Conservation (phyloP, 306 rosid species). For the Quercus glauca region DNA sequence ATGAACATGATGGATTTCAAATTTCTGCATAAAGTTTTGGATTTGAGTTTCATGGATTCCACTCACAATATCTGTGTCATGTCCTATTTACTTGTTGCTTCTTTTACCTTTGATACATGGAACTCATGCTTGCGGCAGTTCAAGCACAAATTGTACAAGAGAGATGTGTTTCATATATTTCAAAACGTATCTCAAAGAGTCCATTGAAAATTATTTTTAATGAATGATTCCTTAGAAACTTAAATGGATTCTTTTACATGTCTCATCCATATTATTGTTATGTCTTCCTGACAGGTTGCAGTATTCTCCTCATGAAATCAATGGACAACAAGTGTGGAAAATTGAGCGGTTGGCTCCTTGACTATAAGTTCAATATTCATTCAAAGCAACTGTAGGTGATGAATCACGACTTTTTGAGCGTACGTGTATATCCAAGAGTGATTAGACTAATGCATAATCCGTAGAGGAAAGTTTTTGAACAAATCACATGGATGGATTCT, state of each 20-base stretch:
- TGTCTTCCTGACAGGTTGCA: conserved; percentile 63
- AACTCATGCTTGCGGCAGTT: background rate
- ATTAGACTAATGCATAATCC: background rate
- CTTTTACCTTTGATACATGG: background rate
- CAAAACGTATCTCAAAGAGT: conserved; percentile 13
- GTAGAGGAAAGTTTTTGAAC: background rate
- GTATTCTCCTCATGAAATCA: conserved; percentile 62
- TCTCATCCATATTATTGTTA: background rate
- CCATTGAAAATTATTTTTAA: background rate
- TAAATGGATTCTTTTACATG: background rate
- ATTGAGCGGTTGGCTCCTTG: conserved; percentile 91
- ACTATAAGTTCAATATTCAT: conserved; percentile 28
- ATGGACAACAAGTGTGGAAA: conserved; percentile 71
- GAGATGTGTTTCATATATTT: conserved; percentile 5
- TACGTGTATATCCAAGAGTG: background rate
- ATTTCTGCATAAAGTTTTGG: background rate
- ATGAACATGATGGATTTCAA: background rate
- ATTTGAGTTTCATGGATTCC: background rate
- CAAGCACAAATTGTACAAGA: background rate
- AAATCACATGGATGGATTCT: background rate
- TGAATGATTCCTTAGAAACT: conserved; percentile 13
- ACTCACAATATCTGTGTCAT: background rate
- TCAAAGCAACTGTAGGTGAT: conserved; percentile 7
- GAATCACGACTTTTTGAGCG: background rate
- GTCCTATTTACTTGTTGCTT: background rate